Evolutionary conservation across 2,329 filamentous ascomycete species (phyloP), one percentile per base, ranked within the genome.

Genomic region (Aspergillus aculeatus): DNA sequence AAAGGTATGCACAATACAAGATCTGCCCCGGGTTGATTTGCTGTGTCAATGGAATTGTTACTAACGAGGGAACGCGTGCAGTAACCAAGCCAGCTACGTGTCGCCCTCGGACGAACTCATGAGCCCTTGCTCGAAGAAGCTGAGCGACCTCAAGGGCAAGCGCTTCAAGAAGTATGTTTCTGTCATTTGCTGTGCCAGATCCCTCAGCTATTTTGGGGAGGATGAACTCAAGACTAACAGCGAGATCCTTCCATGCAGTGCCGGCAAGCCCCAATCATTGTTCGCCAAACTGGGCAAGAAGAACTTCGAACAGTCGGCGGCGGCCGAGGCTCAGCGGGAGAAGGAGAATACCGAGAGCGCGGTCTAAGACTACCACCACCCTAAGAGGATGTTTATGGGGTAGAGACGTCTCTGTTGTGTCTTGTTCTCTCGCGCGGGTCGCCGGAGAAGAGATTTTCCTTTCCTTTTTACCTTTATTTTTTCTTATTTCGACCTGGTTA

Each of bases 81-180:
- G 72, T 70, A 60, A 70, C 64, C 64, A 71, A 54, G 69, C 70
- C 48, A 72, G 73, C 49, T 82, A 81, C 62, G 73, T 82, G 59
- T 81, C 79, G 38, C 80, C 80, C 0, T 81, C 79, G 4, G 80
- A 82, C 64, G 76, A 78, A 44, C 78, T 82, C 53, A 79, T 80
- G 75, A 81, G 78, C 54, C 80, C 80, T 3, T 80, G 79, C 60
- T 80, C 79, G 29, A 80, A 80, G 73, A 82, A 82, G 56, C 57
- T 82, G 68, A 80, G 75, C 54, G 76, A 81, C 58, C 69, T 81
- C 57, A 82, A 82, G 73, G 77, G 77, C 41, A 81, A 81, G 74
- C 74, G 78, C 26, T 80, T 81, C 58, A 78, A 78, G 68, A 80
- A 77, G 78, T 80, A 71, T 53, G 71, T 67, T 38, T n/a, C 1